A percentile compares a stretch with the other conserved stretches of the same genome.
phyloP scores from a whole-genome alignment of 2,329 filamentous ascomycete species.

The Colletotrichum cereale region DNA sequence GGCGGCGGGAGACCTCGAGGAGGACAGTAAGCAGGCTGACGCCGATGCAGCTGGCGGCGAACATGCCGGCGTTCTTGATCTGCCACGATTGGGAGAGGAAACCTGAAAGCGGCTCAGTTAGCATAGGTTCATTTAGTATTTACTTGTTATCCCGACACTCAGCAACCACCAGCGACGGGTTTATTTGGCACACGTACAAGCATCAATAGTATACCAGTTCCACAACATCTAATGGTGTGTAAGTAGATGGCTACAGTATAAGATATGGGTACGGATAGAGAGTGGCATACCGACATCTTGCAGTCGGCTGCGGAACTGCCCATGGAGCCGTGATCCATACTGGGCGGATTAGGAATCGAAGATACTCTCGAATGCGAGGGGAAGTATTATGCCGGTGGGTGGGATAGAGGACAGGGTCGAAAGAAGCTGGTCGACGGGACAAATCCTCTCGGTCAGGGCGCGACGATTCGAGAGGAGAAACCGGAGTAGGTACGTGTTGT shows the following conservation, averaged over 20 bases:
- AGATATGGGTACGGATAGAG: background rate
- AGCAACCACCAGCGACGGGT: background rate
- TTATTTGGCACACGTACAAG: constrained; percentile 47
- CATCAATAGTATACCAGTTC: constrained; percentile 58
- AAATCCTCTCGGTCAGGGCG: too few species aligned
- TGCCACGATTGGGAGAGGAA: constrained; percentile 57
- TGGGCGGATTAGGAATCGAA: constrained; percentile 4
- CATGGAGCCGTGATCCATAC: constrained; percentile 45
- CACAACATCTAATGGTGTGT: constrained; percentile 57
- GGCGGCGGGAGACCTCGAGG: constrained; percentile 55
- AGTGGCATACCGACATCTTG: constrained; percentile 48
- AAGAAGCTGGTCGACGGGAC: background rate
- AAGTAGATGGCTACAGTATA: background rate
- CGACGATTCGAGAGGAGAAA: background rate
- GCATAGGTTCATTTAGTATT: background rate
- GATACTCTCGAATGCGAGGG: background rate
- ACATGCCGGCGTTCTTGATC: constrained; percentile 54
- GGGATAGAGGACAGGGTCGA: background rate
- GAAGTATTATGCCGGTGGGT: background rate
- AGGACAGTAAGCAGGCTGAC: constrained; percentile 55
- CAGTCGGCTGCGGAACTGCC: constrained; percentile 44
- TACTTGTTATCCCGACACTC: background rate
- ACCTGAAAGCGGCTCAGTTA: constrained; percentile 40
- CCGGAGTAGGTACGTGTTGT: too few species aligned
- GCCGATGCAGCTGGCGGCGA: constrained; percentile 59